phyloP scores from a whole-genome alignment of 352 stramenopile species.

The Phytophthora cactorum region DNA sequence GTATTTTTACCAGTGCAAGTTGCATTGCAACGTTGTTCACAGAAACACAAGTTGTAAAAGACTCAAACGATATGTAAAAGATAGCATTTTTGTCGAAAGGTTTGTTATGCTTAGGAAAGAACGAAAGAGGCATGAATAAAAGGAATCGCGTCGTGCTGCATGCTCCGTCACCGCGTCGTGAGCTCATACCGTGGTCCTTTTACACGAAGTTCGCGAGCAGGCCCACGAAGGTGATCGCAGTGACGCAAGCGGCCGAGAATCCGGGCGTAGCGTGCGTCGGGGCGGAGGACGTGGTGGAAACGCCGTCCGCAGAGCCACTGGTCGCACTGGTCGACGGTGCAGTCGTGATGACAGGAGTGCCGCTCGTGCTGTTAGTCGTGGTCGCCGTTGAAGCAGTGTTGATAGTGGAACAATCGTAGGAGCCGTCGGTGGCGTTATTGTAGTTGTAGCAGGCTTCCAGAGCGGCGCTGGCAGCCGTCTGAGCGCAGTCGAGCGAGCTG shows the following conservation, averaged over 20 bases:
- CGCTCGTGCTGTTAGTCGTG: constrained; percentile 10
- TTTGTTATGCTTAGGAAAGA: neutral
- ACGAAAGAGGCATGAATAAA: neutral
- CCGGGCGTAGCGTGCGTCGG: constrained; percentile 10
- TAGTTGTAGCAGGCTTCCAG: constrained; percentile 28
- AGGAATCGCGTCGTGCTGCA: constrained; percentile 3
- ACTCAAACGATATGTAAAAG: too few relatives aligned
- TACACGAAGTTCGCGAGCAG: constrained; percentile 26
- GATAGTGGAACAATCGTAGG: constrained; percentile 29
- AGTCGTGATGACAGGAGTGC: constrained; percentile 2
- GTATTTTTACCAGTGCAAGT: too few relatives aligned
- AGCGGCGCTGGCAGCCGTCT: constrained; percentile 24
- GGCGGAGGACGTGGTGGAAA: constrained; percentile 31
- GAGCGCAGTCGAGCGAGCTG: constrained; percentile 28
- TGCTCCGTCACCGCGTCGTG: constrained; percentile 4
- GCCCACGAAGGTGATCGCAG: constrained; percentile 15
- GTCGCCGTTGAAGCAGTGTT: constrained; percentile 6
- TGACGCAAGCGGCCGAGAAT: constrained; percentile 17
- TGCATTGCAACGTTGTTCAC: too few relatives aligned
- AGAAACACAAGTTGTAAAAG: too few relatives aligned
- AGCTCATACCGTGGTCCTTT: constrained; percentile 7
- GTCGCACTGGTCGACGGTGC: constrained; percentile 17
- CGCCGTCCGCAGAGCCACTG: constrained; percentile 12
- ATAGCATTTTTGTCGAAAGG: neutral
- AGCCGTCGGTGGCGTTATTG: constrained; percentile 30